Conservation (phyloP, 2,329 filamentous ascomycete genomes). For the Aspergillus ochraceoroseus region DNA sequence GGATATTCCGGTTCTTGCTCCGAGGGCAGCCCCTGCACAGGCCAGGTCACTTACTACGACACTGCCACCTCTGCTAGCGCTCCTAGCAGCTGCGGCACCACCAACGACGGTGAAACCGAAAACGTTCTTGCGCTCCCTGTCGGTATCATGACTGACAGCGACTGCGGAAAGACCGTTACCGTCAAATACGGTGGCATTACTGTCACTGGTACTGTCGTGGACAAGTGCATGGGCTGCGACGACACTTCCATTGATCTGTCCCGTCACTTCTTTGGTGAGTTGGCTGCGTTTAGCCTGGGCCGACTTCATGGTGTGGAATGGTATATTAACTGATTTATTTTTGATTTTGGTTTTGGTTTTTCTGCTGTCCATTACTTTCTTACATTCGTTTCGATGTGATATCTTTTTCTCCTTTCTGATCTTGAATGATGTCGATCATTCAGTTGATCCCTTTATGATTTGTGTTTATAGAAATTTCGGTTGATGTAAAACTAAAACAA, state of each 20-base stretch:
- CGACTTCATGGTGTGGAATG: constrained; percentile 43
- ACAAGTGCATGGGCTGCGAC: constrained; percentile 71
- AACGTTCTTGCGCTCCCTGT: constrained; percentile 66
- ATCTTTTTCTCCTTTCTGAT: constrained; percentile 4
- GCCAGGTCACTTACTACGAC: constrained; percentile 70
- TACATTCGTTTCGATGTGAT: constrained; percentile 4
- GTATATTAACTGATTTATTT: constrained; percentile 25
- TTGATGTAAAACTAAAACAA: constrained; percentile 2
- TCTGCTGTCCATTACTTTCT: constrained; percentile 2
- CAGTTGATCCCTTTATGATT: constrained; percentile 5
- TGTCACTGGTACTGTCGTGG: constrained; percentile 56
- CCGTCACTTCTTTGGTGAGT: constrained; percentile 51
- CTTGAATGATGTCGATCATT: too few relatives aligned
- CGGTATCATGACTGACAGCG: constrained; percentile 62
- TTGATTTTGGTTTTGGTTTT: constrained; percentile 2
- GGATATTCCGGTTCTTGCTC: constrained; percentile 26
- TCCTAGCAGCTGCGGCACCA: constrained; percentile 55
- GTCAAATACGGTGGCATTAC: constrained; percentile 58
- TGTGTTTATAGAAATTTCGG: constrained; percentile 11
- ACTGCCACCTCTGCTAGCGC: constrained; percentile 57
- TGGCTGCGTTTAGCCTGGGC: constrained; percentile 40
- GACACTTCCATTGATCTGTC: constrained; percentile 57
- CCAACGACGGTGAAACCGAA: constrained; percentile 53
- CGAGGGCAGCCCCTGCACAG: constrained; percentile 37
- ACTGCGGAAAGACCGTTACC: constrained; percentile 65